Base-by-base conservation (phyloP, 2,329 filamentous ascomycete genomes). In the Colletotrichum orbiculare region DNA sequence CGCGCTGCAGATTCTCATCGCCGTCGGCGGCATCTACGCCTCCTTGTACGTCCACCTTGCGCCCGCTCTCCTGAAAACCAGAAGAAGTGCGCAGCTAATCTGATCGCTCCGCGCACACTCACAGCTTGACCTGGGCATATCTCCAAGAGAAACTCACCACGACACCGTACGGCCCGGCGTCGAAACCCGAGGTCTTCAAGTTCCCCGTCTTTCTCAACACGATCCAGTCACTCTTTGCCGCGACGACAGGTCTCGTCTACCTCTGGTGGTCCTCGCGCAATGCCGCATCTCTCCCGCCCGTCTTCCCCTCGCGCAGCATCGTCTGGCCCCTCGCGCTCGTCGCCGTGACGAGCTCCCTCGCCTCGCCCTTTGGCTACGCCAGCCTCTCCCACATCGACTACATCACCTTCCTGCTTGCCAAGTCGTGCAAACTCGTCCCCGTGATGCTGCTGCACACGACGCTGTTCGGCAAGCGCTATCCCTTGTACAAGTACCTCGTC, bases 121-220 rank as follows among this genome's bases (percentile, higher is more conserved):
- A 9, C 67, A 94, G 95, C 81, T 82, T 99, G 57, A 96, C 94
- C 39, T 99, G 96, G 96, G 96, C 92, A 33, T 90, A 97, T 69
- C 91, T 99, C 67, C 96, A 99, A 84, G 96, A 99, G 79, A 94
- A 96, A 73, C 93, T 99, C 73, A 98, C 96, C 35, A 99, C 96
- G 12, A 98, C 94, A 10, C 85, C 89, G 8, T 96, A 98, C 79
- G 91, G 91, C 64, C 80, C 89, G 25, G 75, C 82, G 5, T 78
- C 84, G 58, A 79, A 84, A 37, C 87, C 87, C 47, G 90, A 96
- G 76, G 89, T 92, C 71, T 99, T 97, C 86, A 93, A 91, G 69
- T 97, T 94, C 78, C 92, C 96, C 60, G 90, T 99, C 73, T 95
- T 98, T 77, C 89, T 99, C 72, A 97, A 98, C 80, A 98, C 96